Evolutionary conservation across 2,329 filamentous ascomycete species (phyloP), one percentile per base, ranked within the genome.

Genomic region (Colletotrichum nymphaeae): DNA sequence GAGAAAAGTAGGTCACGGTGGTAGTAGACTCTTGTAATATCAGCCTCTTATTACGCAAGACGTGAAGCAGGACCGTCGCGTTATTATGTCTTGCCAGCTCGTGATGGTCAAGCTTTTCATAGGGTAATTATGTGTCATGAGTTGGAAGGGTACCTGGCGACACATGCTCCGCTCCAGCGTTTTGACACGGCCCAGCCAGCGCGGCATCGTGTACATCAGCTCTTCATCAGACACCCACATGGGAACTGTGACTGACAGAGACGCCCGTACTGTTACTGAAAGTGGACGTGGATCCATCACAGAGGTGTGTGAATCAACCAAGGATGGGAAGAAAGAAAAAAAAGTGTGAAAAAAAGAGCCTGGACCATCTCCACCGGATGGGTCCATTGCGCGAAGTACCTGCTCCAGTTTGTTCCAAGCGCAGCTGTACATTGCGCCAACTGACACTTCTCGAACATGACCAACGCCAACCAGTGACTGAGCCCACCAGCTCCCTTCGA

Each of bases 101-200:
- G 76, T 77, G 76, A 79, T 78, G 75, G 74, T 76, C 76, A 63
- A 65, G 71, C 63, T 80, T 81, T 80, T 74, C 74, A 81, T 81
- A 77, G 79, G 77, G 79, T 81, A 82, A 81, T 81, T 81, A 82
- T 81, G 80, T 81, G 80, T 81, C 79, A 81, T 81, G 67, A 28
- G 49, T 49, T 60, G 74, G 73, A 76, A 63, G 63, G 68, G 64
- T 63, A 68, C 72, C 59, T 67, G 69, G 49, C 69, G 53, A 52
- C 58, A 59, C 37, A 64, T 49, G 74, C 68, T 75, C 74, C 72
- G 72, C 72, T 72, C 37, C 52, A 63, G 68, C 62, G 57, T 74
- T 53, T 57, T 66, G 67, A 66, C 67, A 66, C 60, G 60, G 67
- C 60, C 56, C 63, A 67, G 63, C 28, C 57, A 63, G 37, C 26